Base-by-base conservation (phyloP, 495 filamentous ascomycete genomes). In the Trichocladium antarcticum region DNA sequence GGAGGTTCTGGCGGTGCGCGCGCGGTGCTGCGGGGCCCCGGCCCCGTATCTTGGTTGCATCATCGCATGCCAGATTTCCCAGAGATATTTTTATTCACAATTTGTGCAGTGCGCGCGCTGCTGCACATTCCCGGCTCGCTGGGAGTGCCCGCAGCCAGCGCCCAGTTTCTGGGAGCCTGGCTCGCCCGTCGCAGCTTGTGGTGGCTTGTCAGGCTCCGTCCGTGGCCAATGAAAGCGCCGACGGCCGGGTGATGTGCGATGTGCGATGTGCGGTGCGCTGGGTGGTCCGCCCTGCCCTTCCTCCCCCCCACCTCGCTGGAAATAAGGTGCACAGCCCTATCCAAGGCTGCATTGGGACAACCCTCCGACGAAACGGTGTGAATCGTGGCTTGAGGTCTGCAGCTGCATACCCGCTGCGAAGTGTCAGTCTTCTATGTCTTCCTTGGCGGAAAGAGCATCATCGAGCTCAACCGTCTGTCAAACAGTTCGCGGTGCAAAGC, bases 241-340 rank as follows among this genome's bases (percentile, higher is more conserved):
- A 20, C 37, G 42, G 45, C 24, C 40, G 19, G 42, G 14, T 27
- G 6, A 37, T 37, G 38, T 47, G 32, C 48, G 42, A 55, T 51
- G 46, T 52, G 45, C 45, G 35, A 40, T 52, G 42, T 42, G 50
- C 51, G 8, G 24, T 27, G 24, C 8, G 28, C 29, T 31, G 42
- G 22, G 47, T 34, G 28, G 29, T 42, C 24, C 21, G 32, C 37
- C 24, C 22, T 21, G 31, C 31, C 16, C 29, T n/a, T n/a, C n/a
- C n/a, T n/a, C n/a, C n/a, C n/a, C n/a, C n/a, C n/a, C n/a, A n/a
- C n/a, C n/a, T n/a, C n/a, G 4, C 55, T 51, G 47, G 40, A 60
- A 62, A 61, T 61, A 58, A 57, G 51, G 36, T 58, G 62, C 62
- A 65, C 62, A 62, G 60, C 62, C 61, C 51, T 59, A 55, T 53